Evolutionary conservation across 371 early-diverging fungal genomes (phyloP).

Genomic region (Fennellomyces sp.): DNA sequence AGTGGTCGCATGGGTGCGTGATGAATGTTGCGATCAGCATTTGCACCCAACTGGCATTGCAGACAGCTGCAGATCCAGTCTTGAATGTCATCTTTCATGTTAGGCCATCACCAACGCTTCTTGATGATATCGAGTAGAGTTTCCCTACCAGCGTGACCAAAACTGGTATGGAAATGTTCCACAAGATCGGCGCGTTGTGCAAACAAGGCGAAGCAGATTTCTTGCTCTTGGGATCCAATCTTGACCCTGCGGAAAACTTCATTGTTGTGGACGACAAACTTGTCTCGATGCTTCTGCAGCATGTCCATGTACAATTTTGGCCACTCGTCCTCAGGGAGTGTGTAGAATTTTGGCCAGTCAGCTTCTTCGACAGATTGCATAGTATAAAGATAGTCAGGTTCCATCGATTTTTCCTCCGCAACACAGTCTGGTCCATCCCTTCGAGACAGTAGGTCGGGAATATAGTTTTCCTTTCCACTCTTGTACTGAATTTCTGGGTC

Average conservation of each 20-base stretch:
- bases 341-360: conserved; percentile 12
- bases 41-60: conserved; percentile 20
- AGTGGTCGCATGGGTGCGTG: conserved; percentile 14
- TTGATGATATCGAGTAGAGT: conserved; percentile 15
- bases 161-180: conserved; percentile 16
- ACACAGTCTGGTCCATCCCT: neutral
- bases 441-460: conserved; percentile 26
- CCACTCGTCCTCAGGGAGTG: neutral
- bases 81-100: conserved; percentile 12
- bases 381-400: conserved; percentile 12
- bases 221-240: neutral
- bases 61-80: conserved; percentile 17
- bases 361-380: neutral
- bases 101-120: conserved; percentile 33
- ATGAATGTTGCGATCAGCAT: neutral
- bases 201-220: neutral
- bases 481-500: conserved; percentile 25
- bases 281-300: neutral
- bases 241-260: neutral
- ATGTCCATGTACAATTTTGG: neutral
- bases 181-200: conserved; percentile 16
- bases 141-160: conserved; percentile 19
- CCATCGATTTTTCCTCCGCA: neutral
- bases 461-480: conserved; percentile 21
- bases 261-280: neutral